Conservation (phyloP, 1,284 basidiomycete species). For the Puccinia triticina region DNA sequence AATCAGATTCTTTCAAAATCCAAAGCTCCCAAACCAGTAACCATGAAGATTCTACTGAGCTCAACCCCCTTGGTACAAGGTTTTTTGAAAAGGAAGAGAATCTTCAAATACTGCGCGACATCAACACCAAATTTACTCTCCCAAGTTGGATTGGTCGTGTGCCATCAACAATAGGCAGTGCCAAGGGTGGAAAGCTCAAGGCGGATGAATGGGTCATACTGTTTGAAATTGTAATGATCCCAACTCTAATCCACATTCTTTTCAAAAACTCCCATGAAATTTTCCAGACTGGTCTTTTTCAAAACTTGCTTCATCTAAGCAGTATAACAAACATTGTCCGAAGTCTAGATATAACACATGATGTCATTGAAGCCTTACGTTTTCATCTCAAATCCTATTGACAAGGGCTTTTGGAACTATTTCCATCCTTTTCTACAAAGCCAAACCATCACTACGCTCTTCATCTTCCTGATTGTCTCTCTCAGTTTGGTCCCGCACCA, state of each 20-base stretch:
- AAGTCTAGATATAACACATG: background rate
- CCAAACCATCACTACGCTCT: constrained; percentile 47
- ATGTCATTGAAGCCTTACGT: constrained; percentile 16
- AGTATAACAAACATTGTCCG: constrained; percentile 24
- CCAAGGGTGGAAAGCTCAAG: constrained; percentile 33
- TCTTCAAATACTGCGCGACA: background rate
- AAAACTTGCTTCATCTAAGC: constrained; percentile 13
- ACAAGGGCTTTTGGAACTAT: constrained; percentile 33
- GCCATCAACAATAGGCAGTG: constrained; percentile 22
- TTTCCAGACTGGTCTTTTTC: background rate
- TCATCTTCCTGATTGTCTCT: constrained; percentile 35
- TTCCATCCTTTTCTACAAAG: background rate
- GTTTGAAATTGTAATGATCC: constrained; percentile 24
- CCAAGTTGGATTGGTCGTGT: constrained; percentile 38
- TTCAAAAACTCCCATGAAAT: background rate
- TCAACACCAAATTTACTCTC: background rate
- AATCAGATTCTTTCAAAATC: background rate
- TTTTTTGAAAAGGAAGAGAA: constrained; percentile 9
- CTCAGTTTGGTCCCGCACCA: constrained; percentile 24
- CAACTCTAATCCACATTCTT: constrained; percentile 21
- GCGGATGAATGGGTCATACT: constrained; percentile 33
- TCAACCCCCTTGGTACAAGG: constrained; percentile 4
- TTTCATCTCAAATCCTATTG: constrained; percentile 30
- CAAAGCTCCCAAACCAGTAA: background rate
- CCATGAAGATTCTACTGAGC: background rate